A percentile compares a stretch with the other conserved stretches of the same genome.
Evolutionary conservation across 495 filamentous ascomycete species (phyloP).

Genomic region (Penicillium longicatenatum): DNA sequence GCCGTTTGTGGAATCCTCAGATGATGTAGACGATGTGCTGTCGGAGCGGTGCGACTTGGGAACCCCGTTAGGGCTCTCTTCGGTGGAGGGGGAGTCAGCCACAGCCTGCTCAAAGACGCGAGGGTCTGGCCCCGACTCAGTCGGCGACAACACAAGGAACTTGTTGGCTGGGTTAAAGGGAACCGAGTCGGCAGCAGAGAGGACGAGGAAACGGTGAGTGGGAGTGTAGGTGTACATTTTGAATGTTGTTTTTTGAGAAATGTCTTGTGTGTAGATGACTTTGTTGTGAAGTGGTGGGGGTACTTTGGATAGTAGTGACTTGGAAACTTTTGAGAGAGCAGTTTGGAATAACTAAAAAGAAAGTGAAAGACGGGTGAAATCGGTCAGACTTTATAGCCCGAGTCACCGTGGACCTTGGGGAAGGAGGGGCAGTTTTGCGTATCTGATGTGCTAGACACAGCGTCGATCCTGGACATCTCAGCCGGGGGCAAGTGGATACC

Average conservation of each 20-base stretch:
- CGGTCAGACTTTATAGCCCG: conserved; percentile 37
- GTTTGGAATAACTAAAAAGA: conserved; percentile 6
- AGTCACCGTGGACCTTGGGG: conserved; percentile 22
- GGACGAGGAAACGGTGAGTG: conserved; percentile 41
- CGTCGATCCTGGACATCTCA: conserved; percentile 37
- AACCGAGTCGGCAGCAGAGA: conserved; percentile 23
- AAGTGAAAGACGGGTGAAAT: conserved; percentile 20
- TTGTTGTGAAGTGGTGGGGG: background rate
- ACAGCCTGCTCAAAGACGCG: conserved; percentile 24
- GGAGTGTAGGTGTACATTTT: conserved; percentile 44
- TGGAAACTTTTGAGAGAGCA: background rate
- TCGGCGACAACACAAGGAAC: conserved; percentile 41
- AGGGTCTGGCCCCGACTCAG: conserved; percentile 37
- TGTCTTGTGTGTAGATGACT: conserved; percentile 1
- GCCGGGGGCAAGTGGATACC: conserved; percentile 26
- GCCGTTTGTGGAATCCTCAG: conserved; percentile 22
- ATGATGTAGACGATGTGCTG: conserved; percentile 27
- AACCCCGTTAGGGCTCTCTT: conserved; percentile 9
- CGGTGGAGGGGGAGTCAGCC: conserved; percentile 17
- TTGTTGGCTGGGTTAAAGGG: conserved; percentile 29
- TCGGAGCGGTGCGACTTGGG: conserved; percentile 22
- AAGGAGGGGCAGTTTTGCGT: conserved; percentile 31
- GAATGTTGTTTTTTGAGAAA: conserved; percentile 11
- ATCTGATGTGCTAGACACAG: conserved; percentile 22
- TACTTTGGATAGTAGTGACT: background rate